These are phyloP conservation scores for Hysterium pulicare DNA, from an alignment of 2,329 filamentous ascomycete genomes.

Conservation along the genomic window DNA sequence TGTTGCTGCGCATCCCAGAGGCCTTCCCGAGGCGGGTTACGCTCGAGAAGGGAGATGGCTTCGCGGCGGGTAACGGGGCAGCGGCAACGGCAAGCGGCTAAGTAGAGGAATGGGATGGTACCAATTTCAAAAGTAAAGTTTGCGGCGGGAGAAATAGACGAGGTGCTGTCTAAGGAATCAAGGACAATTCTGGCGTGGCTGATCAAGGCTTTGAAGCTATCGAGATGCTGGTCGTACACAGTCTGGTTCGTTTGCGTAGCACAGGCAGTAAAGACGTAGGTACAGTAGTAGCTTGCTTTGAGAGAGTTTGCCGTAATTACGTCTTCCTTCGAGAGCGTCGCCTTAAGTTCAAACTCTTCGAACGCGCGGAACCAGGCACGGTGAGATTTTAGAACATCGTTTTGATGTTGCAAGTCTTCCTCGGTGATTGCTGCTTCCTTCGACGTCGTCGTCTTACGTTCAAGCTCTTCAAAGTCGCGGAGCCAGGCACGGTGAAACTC, in stretches of 20 bases:
- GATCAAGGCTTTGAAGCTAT: neutral
- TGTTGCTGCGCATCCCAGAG: conserved; percentile 6
- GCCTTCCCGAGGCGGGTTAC: conserved; percentile 2
- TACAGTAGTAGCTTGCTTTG: conserved; percentile 2
- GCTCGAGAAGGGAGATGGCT: conserved; percentile 2
- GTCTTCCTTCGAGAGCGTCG: conserved; percentile 3
- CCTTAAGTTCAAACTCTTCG: conserved; percentile 1
- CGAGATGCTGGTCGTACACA: conserved; percentile 3
- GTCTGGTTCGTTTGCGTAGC: neutral
- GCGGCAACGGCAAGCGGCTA: conserved; percentile 2
- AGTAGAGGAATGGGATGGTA: conserved; percentile 4
- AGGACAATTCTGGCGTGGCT: conserved; percentile 3
- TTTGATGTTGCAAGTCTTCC: conserved; percentile 1
- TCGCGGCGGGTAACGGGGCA: conserved; percentile 5
- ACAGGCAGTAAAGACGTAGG: conserved; percentile 2
- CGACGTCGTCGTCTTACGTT: neutral
- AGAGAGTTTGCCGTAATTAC: conserved; percentile 2
- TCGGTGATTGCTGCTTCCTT: neutral
- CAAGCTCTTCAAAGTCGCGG: neutral
- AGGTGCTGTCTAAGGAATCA: conserved; percentile 2
- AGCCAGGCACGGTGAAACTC: conserved; percentile 1
- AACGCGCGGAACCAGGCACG: conserved; percentile 1
- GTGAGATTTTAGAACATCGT: conserved; percentile 1
- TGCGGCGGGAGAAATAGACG: conserved; percentile 1
- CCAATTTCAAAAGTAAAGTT: conserved; percentile 6